Conservation (phyloP, 2,329 filamentous ascomycete species). For the Stagonosporopsis chrysanthemi region DNA sequence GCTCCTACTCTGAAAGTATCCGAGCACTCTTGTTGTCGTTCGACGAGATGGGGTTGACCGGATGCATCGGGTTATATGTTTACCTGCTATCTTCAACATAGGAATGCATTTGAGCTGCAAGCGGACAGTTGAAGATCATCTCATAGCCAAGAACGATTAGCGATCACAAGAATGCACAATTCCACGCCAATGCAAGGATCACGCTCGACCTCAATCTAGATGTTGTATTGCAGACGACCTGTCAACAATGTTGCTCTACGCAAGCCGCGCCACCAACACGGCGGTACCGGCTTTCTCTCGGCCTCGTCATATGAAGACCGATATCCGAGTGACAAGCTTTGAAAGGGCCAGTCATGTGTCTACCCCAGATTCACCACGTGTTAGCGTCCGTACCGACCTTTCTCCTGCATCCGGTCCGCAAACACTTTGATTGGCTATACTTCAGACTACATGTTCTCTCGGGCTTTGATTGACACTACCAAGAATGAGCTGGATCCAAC, state of each 20-base stretch:
- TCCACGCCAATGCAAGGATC: not conserved
- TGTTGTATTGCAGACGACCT: not conserved
- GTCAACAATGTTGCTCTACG: not conserved
- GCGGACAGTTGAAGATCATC: not conserved
- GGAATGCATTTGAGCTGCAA: slow-evolving; percentile 12
- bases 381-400: not conserved
- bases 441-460: slow-evolving; percentile 3
- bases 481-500: not conserved
- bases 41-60: not conserved
- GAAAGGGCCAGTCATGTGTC: slow-evolving; percentile 4
- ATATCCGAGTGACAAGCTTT: slow-evolving; percentile 8
- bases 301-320: slow-evolving; percentile 10
- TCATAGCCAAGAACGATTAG: not conserved
- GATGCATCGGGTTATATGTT: not conserved
- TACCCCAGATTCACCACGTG: slow-evolving; percentile 11
- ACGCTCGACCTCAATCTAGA: not conserved
- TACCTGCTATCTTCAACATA: not conserved
- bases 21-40: not conserved
- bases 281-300: not conserved
- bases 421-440: not conserved
- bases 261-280: not conserved
- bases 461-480: not conserved
- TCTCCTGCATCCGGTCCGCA: not conserved
- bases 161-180: slow-evolving; percentile 11
- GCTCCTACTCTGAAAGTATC: not conserved